These are phyloP conservation scores for Phytopythium montanum DNA, from an alignment of 352 stramenopile species.

Conservation along the genomic window DNA sequence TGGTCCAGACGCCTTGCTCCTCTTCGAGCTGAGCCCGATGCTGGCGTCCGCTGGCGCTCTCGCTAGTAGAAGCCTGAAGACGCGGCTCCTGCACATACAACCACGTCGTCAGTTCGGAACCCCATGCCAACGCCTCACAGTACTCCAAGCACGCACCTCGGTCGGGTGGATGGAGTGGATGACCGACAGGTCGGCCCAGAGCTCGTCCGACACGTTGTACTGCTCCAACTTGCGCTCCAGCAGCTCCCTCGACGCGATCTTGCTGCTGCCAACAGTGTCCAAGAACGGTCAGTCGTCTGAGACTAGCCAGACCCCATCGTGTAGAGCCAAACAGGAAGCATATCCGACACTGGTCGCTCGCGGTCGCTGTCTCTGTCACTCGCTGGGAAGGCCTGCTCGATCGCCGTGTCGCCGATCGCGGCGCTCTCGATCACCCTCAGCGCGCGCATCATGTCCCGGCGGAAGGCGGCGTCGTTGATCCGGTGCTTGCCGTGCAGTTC, in stretches of 20 bases:
- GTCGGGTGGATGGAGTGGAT: slow-evolving; percentile 22
- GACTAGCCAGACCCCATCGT: not conserved
- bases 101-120: not conserved
- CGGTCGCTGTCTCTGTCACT: not conserved
- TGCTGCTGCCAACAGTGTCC: slow-evolving; percentile 7
- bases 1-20: slow-evolving; percentile 5
- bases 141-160: not conserved
- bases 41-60: not conserved
- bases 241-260: slow-evolving; percentile 20
- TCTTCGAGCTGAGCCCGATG: not conserved
- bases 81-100: not conserved
- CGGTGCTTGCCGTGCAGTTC: slow-evolving; percentile 35
- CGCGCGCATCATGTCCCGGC: slow-evolving; percentile 66
- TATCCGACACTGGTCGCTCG: slow-evolving; percentile 1
- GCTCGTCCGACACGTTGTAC: slow-evolving; percentile 7
- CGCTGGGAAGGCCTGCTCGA: slow-evolving; percentile 43
- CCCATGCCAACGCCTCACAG: too few relatives aligned
- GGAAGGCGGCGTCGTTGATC: slow-evolving; percentile 42
- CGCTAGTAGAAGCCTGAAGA: not conserved
- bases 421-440: slow-evolving; percentile 45
- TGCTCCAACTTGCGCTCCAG: slow-evolving; percentile 28
- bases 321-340: not conserved
- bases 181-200: slow-evolving; percentile 35
- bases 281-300: not conserved
- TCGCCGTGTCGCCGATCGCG: slow-evolving; percentile 44